Percentiles rank a stretch among this genome's conserved stretches.
Conservation (phyloP, 148 eudicot species). For the Silene uniflora region DNA sequence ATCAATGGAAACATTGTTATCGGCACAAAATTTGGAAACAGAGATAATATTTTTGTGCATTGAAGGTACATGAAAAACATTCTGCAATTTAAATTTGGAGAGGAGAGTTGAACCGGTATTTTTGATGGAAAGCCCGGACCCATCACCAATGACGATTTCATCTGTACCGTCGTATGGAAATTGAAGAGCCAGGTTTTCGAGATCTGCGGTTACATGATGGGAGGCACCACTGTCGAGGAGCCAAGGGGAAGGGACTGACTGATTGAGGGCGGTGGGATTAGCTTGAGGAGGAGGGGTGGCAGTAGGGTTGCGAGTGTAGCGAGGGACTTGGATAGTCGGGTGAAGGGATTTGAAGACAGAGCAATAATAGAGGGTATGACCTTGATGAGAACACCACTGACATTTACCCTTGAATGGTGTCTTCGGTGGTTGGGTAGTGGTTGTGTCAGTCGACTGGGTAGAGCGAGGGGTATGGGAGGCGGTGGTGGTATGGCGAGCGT, state of each 20-base stretch:
- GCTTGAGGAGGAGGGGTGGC: neutral
- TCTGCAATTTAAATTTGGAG: neutral
- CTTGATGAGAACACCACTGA: neutral
- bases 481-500: too few relatives aligned
- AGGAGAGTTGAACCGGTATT: neutral
- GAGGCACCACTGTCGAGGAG: too few relatives aligned
- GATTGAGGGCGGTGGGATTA: neutral
- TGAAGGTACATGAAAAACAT: neutral
- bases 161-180: too few relatives aligned
- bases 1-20: neutral
- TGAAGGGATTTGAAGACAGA: neutral
- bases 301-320: neutral
- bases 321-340: neutral
- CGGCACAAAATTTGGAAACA: neutral
- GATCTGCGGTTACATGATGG: neutral
- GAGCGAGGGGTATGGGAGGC: too few relatives aligned
- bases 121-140: neutral
- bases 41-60: neutral
- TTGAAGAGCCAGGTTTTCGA: neutral
- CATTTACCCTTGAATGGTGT: neutral
- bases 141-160: too few relatives aligned
- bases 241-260: neutral
- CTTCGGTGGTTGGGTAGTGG: neutral
- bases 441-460: too few relatives aligned
- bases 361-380: neutral